These are phyloP conservation scores for Cladorrhinum sp. DNA, from an alignment of 2,329 filamentous ascomycete species.

Conservation along the genomic window DNA sequence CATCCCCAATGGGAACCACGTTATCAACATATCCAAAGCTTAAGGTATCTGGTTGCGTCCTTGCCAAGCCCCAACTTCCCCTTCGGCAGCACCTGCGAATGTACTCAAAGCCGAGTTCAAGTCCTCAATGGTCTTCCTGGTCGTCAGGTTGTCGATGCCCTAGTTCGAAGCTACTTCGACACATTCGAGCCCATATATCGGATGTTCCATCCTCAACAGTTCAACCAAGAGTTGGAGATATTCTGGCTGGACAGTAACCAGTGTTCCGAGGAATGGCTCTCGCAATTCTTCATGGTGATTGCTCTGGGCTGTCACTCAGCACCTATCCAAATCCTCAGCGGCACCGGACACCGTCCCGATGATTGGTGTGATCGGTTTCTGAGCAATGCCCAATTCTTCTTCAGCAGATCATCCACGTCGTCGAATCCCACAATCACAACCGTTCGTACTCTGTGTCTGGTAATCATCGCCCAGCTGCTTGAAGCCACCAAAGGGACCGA, in stretches of 20 bases:
- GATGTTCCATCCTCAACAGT: slow-evolving; percentile 25
- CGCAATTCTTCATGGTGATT: slow-evolving; percentile 30
- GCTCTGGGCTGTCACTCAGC: slow-evolving; percentile 26
- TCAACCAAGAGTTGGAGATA: slow-evolving; percentile 23
- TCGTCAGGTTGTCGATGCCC: slow-evolving; percentile 19
- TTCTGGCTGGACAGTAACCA: slow-evolving; percentile 23
- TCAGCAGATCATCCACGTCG: slow-evolving; percentile 24
- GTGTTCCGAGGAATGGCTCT: slow-evolving; percentile 26
- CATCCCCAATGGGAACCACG: slow-evolving; percentile 25
- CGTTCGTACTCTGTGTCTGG: slow-evolving; percentile 28
- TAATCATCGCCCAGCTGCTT: slow-evolving; percentile 25
- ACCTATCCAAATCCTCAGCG: slow-evolving; percentile 18
- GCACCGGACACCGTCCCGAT: slow-evolving; percentile 21
- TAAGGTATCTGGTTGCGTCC: slow-evolving; percentile 26
- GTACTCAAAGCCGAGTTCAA: slow-evolving; percentile 16
- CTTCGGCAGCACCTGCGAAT: slow-evolving; percentile 23
- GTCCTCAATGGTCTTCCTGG: slow-evolving; percentile 25
- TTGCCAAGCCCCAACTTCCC: slow-evolving; percentile 27
- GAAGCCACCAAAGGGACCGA: slow-evolving; percentile 25
- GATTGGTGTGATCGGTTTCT: slow-evolving; percentile 27
- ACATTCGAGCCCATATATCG: slow-evolving; percentile 28
- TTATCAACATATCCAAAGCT: slow-evolving; percentile 26
- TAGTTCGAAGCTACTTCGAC: slow-evolving; percentile 27
- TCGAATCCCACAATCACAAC: slow-evolving; percentile 24
- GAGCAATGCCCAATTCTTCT: slow-evolving; percentile 26